Base-by-base conservation (phyloP, 2,329 filamentous ascomycete species). In the Coleophoma crateriformis region DNA sequence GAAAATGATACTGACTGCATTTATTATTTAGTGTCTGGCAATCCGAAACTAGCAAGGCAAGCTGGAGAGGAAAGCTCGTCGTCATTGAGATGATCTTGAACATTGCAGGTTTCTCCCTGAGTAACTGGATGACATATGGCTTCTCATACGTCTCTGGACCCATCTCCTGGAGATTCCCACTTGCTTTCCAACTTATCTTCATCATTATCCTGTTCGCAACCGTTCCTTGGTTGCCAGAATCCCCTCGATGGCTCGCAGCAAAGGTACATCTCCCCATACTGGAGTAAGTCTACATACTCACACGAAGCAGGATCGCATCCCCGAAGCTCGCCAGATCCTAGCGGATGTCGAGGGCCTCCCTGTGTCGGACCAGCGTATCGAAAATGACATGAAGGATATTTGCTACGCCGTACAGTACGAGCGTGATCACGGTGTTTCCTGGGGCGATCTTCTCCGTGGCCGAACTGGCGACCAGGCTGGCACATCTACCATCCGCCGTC, bases 51-150 rank as follows among this genome's bases (percentile, higher is more conserved):
- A 33, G 15, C 35, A 40, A 49, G 41, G 47, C 40, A 38, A 44
- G 33, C 34, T 49, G 14, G 40, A 33, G 15, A 15, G 45, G 45
- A n/a, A 37, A 40, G 33, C 45, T 47, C 7, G 35, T 47, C 17
- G 34, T 47, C 27, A 13, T 47, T 6, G 19, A 22, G 10, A n/a
- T 47, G 13, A 20, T 40, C 33, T 27, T 47, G 45, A 37, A 39
- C 33, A 17, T 41, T 32, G 19, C 32, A 2, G 46, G 46, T 13
- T 46, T 46, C 33, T 46, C n/a, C 10, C 69, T 80, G 34, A 76
- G 73, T 1, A 80, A 81, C 63, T 82, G 78, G 78, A 70, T 81
- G 47, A 77, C 81, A 52, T 72, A 77, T 27, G 78, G 77, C 19
- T 67, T 78, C 50, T 75, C 72, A 4, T 78, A 76, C 53, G 71